Conservation (phyloP, 805 yeast genomes). For the Sungouiella thailandica region DNA sequence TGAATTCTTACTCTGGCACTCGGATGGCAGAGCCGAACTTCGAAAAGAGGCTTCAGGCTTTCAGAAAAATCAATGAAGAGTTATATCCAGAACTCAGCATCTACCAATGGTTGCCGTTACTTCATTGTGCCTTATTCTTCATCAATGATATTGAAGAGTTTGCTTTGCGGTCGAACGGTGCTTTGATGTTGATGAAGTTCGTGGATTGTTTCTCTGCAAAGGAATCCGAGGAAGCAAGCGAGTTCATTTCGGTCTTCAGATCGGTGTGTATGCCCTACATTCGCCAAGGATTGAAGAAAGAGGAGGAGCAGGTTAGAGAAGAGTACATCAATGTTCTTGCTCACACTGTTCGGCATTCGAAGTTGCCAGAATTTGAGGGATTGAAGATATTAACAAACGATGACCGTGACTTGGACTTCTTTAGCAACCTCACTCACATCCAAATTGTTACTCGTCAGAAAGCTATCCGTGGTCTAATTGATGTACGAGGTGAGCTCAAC, state of each 20-base stretch:
- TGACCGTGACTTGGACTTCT: constrained; percentile 82
- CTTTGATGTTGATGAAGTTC: constrained; percentile 57
- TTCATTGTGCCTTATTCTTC: constrained; percentile 63
- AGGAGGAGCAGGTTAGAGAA: constrained; percentile 55
- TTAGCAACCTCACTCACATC: constrained; percentile 70
- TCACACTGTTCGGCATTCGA: constrained; percentile 50
- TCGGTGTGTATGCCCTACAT: constrained; percentile 59
- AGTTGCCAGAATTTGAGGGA: constrained; percentile 51
- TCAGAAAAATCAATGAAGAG: constrained; percentile 56
- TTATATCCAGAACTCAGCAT: constrained; percentile 40
- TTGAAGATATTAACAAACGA: constrained; percentile 57
- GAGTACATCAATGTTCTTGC: constrained; percentile 67
- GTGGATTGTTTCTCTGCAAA: constrained; percentile 48
- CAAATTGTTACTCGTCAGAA: constrained; percentile 83
- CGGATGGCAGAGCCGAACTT: constrained; percentile 76
- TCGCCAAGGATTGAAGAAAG: constrained; percentile 58
- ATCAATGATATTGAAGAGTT: constrained; percentile 76
- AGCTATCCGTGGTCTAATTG: constrained; percentile 65
- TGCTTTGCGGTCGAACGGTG: constrained; percentile 73
- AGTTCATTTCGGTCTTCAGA: constrained; percentile 41
- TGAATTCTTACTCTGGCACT: constrained; percentile 63
- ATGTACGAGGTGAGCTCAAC: constrained; percentile 41
- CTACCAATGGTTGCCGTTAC: constrained; percentile 73
- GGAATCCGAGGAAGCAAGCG: constrained; percentile 18
- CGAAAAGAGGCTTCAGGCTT: constrained; percentile 67